These are phyloP conservation scores for Nicotiana knightiana DNA, from an alignment of 257 asterid species.

Conservation along the genomic window DNA sequence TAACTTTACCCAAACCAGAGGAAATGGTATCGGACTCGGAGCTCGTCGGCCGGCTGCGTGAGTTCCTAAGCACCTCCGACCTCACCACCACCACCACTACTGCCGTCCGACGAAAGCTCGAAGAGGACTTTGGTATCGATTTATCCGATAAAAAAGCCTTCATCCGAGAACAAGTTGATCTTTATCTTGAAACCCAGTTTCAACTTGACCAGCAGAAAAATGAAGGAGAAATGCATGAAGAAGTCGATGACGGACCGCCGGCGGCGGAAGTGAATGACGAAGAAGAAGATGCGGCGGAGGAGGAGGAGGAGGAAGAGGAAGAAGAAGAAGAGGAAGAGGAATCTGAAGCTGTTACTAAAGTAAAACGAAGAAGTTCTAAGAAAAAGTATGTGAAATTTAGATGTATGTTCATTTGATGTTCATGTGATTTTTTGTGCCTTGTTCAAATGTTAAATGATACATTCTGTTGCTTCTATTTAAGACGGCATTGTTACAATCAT, in stretches of 20 bases:
- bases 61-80: conserved; percentile 74
- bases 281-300: conserved; percentile 22
- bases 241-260: conserved; percentile 16
- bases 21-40: conserved; percentile 76
- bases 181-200: conserved; percentile 46
- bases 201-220: conserved; percentile 32
- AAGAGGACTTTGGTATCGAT: conserved; percentile 77
- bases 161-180: conserved; percentile 71
- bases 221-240: conserved; percentile 13
- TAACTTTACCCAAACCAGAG: conserved; percentile 21
- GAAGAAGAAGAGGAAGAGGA: conserved; percentile 26
- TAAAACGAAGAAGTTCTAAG: conserved; percentile 7
- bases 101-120: conserved; percentile 71
- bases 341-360: conserved; percentile 11
- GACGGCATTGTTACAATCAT: background rate
- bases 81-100: conserved; percentile 64
- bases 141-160: conserved; percentile 68
- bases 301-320: conserved; percentile 26
- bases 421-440: background rate
- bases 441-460: background rate
- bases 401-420: background rate
- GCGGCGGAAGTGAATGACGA: conserved; percentile 12
- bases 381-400: background rate
- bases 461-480: background rate
- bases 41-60: conserved; percentile 59